phyloP scores from a whole-genome alignment of 169 alveolate genomes.

The Cryptosporidium baileyi region DNA sequence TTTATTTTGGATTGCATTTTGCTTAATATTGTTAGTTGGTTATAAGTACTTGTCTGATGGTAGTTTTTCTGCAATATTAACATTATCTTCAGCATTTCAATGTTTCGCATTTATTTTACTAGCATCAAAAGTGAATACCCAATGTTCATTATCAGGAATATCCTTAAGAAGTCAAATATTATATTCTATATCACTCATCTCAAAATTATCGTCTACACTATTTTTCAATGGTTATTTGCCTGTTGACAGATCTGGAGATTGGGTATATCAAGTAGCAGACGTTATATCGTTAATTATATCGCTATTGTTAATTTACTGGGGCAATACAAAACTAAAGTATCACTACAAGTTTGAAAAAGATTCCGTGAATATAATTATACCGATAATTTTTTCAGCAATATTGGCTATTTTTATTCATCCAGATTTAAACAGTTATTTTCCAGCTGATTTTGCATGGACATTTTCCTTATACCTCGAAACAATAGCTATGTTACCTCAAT shows the following conservation, averaged over 20 bases:
- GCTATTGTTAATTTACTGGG: conserved; percentile 69
- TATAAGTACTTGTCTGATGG: conserved; percentile 66
- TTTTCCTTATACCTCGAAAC: conserved; percentile 79
- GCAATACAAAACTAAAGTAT: conserved; percentile 32
- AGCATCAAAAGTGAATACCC: conserved; percentile 63
- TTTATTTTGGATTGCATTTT: conserved; percentile 63
- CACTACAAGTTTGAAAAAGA: conserved; percentile 74
- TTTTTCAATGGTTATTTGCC: conserved; percentile 78
- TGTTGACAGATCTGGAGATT: conserved; percentile 79
- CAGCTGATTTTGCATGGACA: conserved; percentile 79
- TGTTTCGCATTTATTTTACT: conserved; percentile 65
- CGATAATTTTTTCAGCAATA: conserved; percentile 71
- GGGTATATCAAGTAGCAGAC: conserved; percentile 78
- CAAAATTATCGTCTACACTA: conserved; percentile 75
- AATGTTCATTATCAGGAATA: conserved; percentile 61
- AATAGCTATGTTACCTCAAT: conserved; percentile 78
- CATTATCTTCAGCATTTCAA: conserved; percentile 64
- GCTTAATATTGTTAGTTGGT: conserved; percentile 51
- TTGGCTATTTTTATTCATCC: conserved; percentile 75
- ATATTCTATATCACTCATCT: conserved; percentile 69
- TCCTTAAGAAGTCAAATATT: conserved; percentile 55
- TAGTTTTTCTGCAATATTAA: conserved; percentile 64
- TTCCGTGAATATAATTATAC: conserved; percentile 62
- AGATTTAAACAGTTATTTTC: conserved; percentile 72
- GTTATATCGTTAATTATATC: conserved; percentile 65